Evolutionary conservation across 2,329 filamentous ascomycete species (phyloP).

Genomic region (Nemania bipapillata): DNA sequence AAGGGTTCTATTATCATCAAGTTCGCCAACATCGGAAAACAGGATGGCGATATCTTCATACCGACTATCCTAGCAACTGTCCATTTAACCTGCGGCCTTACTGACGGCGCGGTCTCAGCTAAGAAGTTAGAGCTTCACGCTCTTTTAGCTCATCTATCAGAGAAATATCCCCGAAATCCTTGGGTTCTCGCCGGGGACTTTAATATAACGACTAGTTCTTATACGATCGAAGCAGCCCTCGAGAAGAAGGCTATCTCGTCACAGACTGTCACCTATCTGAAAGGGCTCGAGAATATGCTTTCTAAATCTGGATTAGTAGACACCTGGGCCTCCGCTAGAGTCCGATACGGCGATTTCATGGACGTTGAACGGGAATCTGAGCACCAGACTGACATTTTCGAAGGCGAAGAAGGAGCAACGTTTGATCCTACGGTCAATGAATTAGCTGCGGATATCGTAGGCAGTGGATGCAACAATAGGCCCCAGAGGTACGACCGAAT

Average conservation of each 20-base stretch:
- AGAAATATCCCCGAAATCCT: constrained; percentile 56
- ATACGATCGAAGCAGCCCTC: constrained; percentile 64
- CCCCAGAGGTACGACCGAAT: constrained; percentile 75
- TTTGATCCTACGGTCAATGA: constrained; percentile 69
- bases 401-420: constrained; percentile 72
- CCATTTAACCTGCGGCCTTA: constrained; percentile 71
- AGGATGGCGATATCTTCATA: constrained; percentile 44
- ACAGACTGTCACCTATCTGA: constrained; percentile 58
- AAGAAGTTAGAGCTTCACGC: constrained; percentile 67
- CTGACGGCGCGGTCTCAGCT: constrained; percentile 65
- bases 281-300: constrained; percentile 60
- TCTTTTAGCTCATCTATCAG: constrained; percentile 60
- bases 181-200: constrained; percentile 73
- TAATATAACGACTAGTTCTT: constrained; percentile 69
- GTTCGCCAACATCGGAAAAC: constrained; percentile 51
- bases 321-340: constrained; percentile 60
- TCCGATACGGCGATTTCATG: constrained; percentile 58
- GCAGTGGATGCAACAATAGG: constrained; percentile 60
- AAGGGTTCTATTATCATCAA: constrained; percentile 66
- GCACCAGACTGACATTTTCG: constrained; percentile 54
- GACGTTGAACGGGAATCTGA: constrained; percentile 46
- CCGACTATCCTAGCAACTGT: constrained; percentile 66
- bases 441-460: constrained; percentile 64
- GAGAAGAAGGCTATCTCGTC: constrained; percentile 64
- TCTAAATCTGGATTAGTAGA: constrained; percentile 62